Percentiles rank a stretch among this genome's conserved stretches.
Evolutionary conservation across 805 yeast genomes (phyloP).

Genomic region (Lachancea sp.): DNA sequence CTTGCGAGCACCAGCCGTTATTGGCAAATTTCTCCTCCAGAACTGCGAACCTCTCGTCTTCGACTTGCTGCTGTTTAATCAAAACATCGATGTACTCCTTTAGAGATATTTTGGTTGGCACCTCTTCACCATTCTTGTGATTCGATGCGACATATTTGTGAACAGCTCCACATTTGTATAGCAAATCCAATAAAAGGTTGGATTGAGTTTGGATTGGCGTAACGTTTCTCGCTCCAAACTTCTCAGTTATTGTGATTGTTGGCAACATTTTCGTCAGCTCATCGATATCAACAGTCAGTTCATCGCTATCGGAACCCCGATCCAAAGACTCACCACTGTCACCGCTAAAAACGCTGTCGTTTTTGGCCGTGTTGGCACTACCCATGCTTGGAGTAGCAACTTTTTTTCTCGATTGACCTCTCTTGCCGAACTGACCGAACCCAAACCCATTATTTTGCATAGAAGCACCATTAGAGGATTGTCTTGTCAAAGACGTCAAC

Average conservation of each 20-base stretch:
- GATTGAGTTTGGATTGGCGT: constrained; percentile 22
- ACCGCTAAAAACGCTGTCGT: constrained; percentile 7
- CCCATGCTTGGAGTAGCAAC: constrained; percentile 2
- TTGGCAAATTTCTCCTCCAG: constrained; percentile 22
- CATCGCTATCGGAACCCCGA: constrained; percentile 7
- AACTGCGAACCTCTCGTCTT: constrained; percentile 25
- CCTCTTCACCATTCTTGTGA: background rate
- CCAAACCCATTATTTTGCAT: background rate
- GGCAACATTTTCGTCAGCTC: constrained; percentile 21
- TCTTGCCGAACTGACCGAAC: background rate
- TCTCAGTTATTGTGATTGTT: constrained; percentile 23
- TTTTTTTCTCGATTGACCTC: background rate
- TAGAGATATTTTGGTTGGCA: constrained; percentile 17
- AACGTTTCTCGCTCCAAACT: constrained; percentile 14
- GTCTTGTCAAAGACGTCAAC: background rate
- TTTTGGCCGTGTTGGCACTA: constrained; percentile 3
- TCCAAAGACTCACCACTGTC: constrained; percentile 1
- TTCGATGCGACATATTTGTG: background rate
- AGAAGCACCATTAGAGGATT: background rate
- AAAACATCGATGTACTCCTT: constrained; percentile 24
- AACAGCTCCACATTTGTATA: constrained; percentile 8
- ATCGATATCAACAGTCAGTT: constrained; percentile 18
- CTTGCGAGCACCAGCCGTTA: constrained; percentile 29
- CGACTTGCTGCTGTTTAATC: constrained; percentile 23
- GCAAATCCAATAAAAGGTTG: constrained; percentile 19